Evolutionary conservation across 1,139 yeast genomes (phyloP), one percentile per base, ranked within the genome.

Genomic region (Scheffersomyces lignicola): DNA sequence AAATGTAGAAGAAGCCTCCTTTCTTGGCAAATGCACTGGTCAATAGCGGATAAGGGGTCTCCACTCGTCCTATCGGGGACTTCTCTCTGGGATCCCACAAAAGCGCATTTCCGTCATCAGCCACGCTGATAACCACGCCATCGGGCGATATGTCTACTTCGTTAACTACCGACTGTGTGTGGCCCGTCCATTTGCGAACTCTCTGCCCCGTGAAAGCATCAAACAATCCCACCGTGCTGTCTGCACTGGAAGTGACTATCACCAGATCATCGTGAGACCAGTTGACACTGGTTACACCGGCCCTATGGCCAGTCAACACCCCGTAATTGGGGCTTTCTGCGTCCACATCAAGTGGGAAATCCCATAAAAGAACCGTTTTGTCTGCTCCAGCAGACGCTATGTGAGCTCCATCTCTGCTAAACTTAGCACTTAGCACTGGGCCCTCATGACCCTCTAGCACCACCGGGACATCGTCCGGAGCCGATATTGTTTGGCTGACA

Each of bases 21-120:
- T 54, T 54, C 3, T 51, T 42, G 37, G 58, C 58, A 35, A 62
- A 51, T 2, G 73, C 69, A 5, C 82, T 76, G 0, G 86, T 65
- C 12, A 84, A 56, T 2, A 85, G 47, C 0, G 95, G 92, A 47
- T 65, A 82, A 2, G 67, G 68, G 0, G 80, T 67, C 11, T 59
- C 51, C 32, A 78, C 57, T 15, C 45, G 51, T 3, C 49, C 48
- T 0, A 72, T 60, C 1, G 74, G 65, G 2, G 46, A 44, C 47
- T 76, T 80, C 10, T 73, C 67, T 37, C 88, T 60, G 14, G 66
- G 63, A 45, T 86, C 95, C 92, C 92, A 86, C 2, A 78, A 33
- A 7, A 64, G 62, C 1, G 75, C 63, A 4, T 56, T 41, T 0
- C 90, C 89, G 48, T 82, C 89, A 48, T 86, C 95, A 12, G 81